phyloP scores from a whole-genome alignment of 1,284 basidiomycete species.

The Boletellus deceptivus region DNA sequence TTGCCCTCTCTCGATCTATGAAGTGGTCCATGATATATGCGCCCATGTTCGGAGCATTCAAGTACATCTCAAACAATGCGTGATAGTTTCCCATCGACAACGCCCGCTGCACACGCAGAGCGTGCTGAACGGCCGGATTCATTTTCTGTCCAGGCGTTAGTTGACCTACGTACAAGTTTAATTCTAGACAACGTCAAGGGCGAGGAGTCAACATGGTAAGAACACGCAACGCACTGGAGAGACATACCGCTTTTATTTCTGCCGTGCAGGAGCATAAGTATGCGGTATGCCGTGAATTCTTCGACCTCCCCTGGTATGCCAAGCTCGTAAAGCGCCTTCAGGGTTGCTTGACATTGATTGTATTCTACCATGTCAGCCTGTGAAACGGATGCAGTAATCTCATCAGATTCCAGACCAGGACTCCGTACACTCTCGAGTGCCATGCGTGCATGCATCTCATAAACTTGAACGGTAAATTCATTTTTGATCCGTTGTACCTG shows the following conservation, averaged over 20 bases:
- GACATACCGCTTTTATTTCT: slow-evolving; percentile 87
- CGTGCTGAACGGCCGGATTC: slow-evolving; percentile 80
- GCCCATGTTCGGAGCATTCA: slow-evolving; percentile 92
- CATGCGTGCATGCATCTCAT: slow-evolving; percentile 98
- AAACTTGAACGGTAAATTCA: slow-evolving; percentile 95
- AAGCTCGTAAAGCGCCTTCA: slow-evolving; percentile 89
- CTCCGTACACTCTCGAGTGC: slow-evolving; percentile 84
- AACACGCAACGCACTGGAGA: background rate
- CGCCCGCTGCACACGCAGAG: slow-evolving; percentile 85
- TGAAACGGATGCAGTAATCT: slow-evolving; percentile 15
- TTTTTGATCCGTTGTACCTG: slow-evolving; percentile 99
- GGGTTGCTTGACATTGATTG: slow-evolving; percentile 94
- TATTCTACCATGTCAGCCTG: slow-evolving; percentile 98
- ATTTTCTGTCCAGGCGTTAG: slow-evolving; percentile 89
- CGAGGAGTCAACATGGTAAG: slow-evolving; percentile 9
- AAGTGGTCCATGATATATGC: slow-evolving; percentile 99
- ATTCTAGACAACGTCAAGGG: slow-evolving; percentile 52
- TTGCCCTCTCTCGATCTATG: slow-evolving; percentile 86
- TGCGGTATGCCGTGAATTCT: slow-evolving; percentile 97
- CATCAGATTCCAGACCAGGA: slow-evolving; percentile 7
- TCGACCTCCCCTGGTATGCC: slow-evolving; percentile 88
- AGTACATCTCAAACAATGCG: slow-evolving; percentile 84
- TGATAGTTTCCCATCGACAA: slow-evolving; percentile 94
- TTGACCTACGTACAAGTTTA: slow-evolving; percentile 94
- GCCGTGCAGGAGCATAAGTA: slow-evolving; percentile 93